Evolutionary conservation across 305 asterid species (phyloP), one percentile per base, ranked within the genome.

Genomic region (Fraxinus velutina): DNA sequence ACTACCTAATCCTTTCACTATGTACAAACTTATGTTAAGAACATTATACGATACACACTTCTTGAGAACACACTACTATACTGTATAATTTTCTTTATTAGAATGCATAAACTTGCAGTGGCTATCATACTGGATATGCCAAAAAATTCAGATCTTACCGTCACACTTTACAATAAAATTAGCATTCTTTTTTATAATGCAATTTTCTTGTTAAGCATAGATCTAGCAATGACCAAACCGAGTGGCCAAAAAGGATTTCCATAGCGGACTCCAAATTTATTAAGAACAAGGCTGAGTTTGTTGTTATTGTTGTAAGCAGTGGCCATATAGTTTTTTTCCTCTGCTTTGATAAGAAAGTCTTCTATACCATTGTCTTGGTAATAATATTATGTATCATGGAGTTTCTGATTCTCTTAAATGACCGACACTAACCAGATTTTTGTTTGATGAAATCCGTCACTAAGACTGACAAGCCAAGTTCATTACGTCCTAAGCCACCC

Each of bases 401-500:
- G 30, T 78, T 74, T 78, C 13, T 71, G 55, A 60, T 76, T 76
- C 68, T 83, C 66, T 60, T 50, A 79, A 60, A 78, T 42, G 68
- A 80, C 82, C 83, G 83, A 80, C 75, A 42, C 75, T 32, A 37
- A 29, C 60, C 33, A 34, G 79, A 50, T 81, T 71, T 32, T 82
- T 89, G 76, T 27, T 84, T 78, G 87, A 84, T 86, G 87, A 80
- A 86, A 82, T 39, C 96, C 84, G 81, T 70, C 77, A 83, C 84
- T n/a, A 93, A 87, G 88, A 76, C 73, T 47, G 88, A 85, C 72
- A 82, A 76, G 75, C 86, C 86, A 74, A 89, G 80, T 72, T 76
- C 89, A 47, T 27, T 82, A 80, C 77, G 80, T 79, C 83, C 89
- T 76, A 92, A 87, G 82, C 92, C 91, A 50, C 88, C 93, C 78